Evolutionary conservation across 2,329 filamentous ascomycete genomes (phyloP).

Genomic region (Metarhizium robertsii): DNA sequence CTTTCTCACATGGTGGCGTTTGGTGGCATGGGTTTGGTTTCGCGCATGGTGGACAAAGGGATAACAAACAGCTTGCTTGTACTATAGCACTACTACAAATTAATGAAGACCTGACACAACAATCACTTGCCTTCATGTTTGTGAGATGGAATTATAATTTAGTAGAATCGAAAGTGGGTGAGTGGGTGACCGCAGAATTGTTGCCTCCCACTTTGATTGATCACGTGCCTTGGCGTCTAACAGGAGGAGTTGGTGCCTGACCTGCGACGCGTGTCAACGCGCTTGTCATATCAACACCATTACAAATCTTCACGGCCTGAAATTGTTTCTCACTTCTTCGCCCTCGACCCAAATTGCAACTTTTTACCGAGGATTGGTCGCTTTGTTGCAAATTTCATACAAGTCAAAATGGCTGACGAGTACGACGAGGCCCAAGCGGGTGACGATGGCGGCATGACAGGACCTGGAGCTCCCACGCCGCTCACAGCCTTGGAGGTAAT

Average conservation of each 20-base stretch:
- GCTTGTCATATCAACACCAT: conserved; percentile 14
- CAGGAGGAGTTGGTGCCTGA: conserved; percentile 15
- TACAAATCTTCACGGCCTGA: conserved; percentile 10
- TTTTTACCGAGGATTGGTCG: neutral
- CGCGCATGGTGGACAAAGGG: neutral
- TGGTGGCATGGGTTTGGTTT: neutral
- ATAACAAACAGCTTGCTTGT: neutral
- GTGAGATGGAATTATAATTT: neutral
- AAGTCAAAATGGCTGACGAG: conserved; percentile 35
- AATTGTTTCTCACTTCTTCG: neutral
- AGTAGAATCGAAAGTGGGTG: too few relatives aligned
- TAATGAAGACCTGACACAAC: neutral
- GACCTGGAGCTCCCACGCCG: conserved; percentile 89
- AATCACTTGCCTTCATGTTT: neutral
- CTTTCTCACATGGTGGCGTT: conserved; percentile 2
- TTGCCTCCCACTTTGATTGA: neutral
- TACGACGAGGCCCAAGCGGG: conserved; percentile 56
- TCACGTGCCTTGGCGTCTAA: conserved; percentile 31
- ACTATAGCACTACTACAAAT: neutral
- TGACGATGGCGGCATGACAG: conserved; percentile 66
- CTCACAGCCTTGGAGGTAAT: conserved; percentile 77
- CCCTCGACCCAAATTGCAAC: neutral
- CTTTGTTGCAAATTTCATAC: neutral
- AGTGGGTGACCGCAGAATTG: too few relatives aligned
- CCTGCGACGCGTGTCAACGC: conserved; percentile 25